These are phyloP conservation scores for Aspergillus luchuensis DNA, from an alignment of 2,329 filamentous ascomycete species.

Conservation along the genomic window DNA sequence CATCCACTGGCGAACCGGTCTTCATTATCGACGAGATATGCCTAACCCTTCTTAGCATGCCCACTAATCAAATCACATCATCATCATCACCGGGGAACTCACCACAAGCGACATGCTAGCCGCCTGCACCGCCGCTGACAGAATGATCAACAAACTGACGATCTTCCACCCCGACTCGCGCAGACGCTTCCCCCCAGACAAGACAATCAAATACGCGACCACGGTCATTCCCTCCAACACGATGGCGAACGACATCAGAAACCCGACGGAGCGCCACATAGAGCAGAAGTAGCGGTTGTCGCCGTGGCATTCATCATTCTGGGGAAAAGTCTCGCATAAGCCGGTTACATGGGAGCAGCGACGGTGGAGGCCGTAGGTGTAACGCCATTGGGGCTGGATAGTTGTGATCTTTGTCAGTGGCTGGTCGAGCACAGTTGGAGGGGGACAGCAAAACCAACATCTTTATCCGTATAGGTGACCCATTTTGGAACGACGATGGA, in stretches of 20 bases:
- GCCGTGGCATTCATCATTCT: slow-evolving; percentile 65
- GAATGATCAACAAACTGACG: slow-evolving; percentile 64
- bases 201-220: slow-evolving; percentile 75
- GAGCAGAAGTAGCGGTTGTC: slow-evolving; percentile 78
- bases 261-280: slow-evolving; percentile 87
- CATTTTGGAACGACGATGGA: slow-evolving; percentile 52
- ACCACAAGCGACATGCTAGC: slow-evolving; percentile 82
- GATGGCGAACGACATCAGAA: slow-evolving; percentile 80
- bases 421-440: background rate
- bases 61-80: background rate
- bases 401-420: background rate
- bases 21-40: slow-evolving; percentile 81
- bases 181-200: slow-evolving; percentile 76
- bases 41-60: slow-evolving; percentile 51
- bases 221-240: slow-evolving; percentile 79
- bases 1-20: slow-evolving; percentile 81
- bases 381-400: slow-evolving; percentile 54
- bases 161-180: slow-evolving; percentile 82
- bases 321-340: slow-evolving; percentile 61
- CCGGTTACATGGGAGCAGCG: slow-evolving; percentile 73
- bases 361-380: slow-evolving; percentile 76
- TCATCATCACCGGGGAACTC: slow-evolving; percentile 42
- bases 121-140: slow-evolving; percentile 70
- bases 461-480: slow-evolving; percentile 50
- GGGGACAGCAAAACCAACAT: slow-evolving; percentile 32